Conservation (phyloP, 352 stramenopile species). For the Pythium monospermum region DNA sequence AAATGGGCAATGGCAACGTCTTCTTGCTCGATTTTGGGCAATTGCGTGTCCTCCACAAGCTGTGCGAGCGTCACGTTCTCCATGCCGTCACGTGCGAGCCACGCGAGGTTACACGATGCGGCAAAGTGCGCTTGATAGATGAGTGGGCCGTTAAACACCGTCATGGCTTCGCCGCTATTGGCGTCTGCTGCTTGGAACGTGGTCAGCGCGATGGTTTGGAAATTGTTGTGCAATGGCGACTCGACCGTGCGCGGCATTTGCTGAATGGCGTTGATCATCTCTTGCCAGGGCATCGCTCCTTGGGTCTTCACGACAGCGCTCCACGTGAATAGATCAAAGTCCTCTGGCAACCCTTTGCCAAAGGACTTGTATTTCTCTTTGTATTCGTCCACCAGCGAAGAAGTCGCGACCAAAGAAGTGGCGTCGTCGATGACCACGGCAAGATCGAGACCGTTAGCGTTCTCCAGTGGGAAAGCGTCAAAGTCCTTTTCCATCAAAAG, state of each 20-base stretch:
- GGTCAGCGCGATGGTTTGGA: conserved; percentile 3
- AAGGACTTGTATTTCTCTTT: background rate
- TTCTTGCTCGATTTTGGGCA: background rate
- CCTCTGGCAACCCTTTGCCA: background rate
- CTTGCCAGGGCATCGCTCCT: background rate
- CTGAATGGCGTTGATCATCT: conserved; percentile 1
- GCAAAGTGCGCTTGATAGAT: conserved; percentile 6
- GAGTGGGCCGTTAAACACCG: background rate
- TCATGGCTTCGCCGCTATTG: background rate
- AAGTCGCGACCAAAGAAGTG: conserved; percentile 1
- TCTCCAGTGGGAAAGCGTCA: conserved; percentile 1
- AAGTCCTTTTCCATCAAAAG: conserved; percentile 5
- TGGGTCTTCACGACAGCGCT: background rate
- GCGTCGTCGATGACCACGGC: conserved; percentile 7
- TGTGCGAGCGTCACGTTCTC: conserved; percentile 1
- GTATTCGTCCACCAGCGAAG: conserved; percentile 8
- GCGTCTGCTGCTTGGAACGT: background rate
- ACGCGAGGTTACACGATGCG: conserved; percentile 13
- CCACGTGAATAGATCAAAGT: conserved; percentile 7
- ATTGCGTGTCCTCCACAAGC: background rate
- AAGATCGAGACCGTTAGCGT: conserved; percentile 3
- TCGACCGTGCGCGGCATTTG: background rate
- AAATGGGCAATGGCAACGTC: background rate
- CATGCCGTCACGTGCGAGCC: background rate
- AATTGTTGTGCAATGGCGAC: background rate